These are phyloP conservation scores for Ocimum tenuiflorum DNA, from an alignment of 257 asterid species.

Conservation along the genomic window DNA sequence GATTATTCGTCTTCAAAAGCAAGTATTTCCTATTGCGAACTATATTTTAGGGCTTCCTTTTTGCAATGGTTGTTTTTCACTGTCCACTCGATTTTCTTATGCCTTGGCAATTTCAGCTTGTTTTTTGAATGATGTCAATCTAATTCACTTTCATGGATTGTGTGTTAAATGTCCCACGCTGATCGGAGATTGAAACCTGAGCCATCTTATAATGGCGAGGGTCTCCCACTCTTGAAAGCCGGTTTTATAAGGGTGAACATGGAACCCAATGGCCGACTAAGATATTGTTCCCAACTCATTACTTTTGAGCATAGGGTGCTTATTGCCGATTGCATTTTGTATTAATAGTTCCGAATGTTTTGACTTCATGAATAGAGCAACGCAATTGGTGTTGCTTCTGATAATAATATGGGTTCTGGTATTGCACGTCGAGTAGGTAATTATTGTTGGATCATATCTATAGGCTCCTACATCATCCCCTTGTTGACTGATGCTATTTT, in stretches of 20 bases:
- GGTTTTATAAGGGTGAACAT: too few relatives aligned
- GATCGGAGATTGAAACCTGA: too few relatives aligned
- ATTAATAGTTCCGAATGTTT: neutral
- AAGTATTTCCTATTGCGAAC: constrained; percentile 29
- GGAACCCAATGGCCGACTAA: too few relatives aligned
- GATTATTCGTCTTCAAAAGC: constrained; percentile 74
- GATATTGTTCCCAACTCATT: constrained; percentile 13
- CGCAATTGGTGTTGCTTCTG: constrained; percentile 56
- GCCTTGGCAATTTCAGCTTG: neutral
- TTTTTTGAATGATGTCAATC: neutral
- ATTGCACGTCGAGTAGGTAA: constrained; percentile 90
- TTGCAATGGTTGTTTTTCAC: neutral
- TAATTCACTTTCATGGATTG: neutral
- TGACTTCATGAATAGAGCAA: constrained; percentile 45
- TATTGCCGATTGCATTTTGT: neutral
- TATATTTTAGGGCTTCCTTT: neutral
- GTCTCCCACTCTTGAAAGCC: too few relatives aligned
- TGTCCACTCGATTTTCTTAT: neutral
- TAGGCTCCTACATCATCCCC: neutral
- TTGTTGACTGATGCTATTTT: constrained; percentile 20
- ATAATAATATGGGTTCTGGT: constrained; percentile 71
- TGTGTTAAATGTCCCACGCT: too few relatives aligned
- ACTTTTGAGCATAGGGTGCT: neutral
- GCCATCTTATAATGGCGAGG: too few relatives aligned
- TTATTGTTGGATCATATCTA: neutral